phyloP scores from a whole-genome alignment of 345 rosid genomes.

The Heritiera littoralis region DNA sequence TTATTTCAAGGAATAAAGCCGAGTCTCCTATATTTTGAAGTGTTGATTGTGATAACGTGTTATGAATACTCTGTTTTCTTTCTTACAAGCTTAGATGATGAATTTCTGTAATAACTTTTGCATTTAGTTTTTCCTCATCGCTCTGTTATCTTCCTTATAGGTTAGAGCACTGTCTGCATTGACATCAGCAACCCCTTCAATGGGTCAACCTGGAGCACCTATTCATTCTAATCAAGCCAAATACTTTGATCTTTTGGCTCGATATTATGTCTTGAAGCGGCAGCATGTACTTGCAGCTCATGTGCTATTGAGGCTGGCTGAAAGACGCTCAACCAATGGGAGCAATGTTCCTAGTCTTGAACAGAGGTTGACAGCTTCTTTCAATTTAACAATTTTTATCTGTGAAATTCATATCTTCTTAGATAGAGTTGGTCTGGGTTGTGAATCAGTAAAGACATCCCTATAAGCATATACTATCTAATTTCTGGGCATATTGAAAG shows the following conservation, averaged over 20 bases:
- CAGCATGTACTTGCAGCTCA: conserved; percentile 98
- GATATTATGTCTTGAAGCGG: conserved; percentile 86
- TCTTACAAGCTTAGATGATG: background rate
- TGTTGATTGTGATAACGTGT: background rate
- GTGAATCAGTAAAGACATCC: background rate
- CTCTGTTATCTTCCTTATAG: conserved; percentile 38
- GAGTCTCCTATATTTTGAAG: conserved; percentile 12
- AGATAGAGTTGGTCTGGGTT: conserved; percentile 5
- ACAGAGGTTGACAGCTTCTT: conserved; percentile 57
- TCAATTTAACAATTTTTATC: background rate
- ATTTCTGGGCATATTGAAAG: conserved; percentile 4
- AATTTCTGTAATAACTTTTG: conserved; percentile 9
- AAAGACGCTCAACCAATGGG: conserved; percentile 66
- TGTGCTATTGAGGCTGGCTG: conserved; percentile 88
- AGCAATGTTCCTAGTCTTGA: conserved; percentile 71
- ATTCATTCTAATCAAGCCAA: conserved; percentile 67
- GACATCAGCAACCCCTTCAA: conserved; percentile 53
- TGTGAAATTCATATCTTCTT: background rate
- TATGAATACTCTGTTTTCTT: background rate
- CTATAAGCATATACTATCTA: conserved; percentile 5
- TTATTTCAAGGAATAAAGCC: conserved; percentile 16
- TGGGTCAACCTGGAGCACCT: conserved; percentile 58
- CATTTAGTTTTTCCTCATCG: background rate
- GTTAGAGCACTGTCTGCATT: conserved; percentile 50
- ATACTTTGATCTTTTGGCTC: conserved; percentile 85